A percentile compares a stretch with the other conserved stretches of the same genome.
These are phyloP conservation scores for Cadophora sp. DNA, from an alignment of 2,329 filamentous ascomycete species.

Conservation along the genomic window DNA sequence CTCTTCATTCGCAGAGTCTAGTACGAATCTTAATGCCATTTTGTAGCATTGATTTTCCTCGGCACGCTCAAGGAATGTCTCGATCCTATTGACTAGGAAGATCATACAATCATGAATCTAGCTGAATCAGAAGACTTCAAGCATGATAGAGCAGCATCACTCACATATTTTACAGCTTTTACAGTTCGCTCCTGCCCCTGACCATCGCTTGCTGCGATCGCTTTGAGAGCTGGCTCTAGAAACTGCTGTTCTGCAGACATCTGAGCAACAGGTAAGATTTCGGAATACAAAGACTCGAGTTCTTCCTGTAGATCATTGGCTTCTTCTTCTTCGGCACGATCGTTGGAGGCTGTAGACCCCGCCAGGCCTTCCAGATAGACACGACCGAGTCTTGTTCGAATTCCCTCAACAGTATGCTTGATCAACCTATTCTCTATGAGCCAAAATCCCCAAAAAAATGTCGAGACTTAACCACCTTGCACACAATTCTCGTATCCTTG, in stretches of 20 bases:
- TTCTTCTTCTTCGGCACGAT: constrained; percentile 44
- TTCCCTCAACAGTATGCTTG: constrained; percentile 61
- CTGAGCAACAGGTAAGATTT: constrained; percentile 72
- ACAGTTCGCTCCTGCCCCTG: constrained; percentile 53
- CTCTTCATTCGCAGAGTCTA: constrained; percentile 53
- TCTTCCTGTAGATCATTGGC: constrained; percentile 64
- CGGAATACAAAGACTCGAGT: constrained; percentile 71
- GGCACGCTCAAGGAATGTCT: constrained; percentile 50
- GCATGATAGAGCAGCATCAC: constrained; percentile 32
- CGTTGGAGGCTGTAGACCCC: constrained; percentile 25
- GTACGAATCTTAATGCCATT: constrained; percentile 47
- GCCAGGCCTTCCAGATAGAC: constrained; percentile 58
- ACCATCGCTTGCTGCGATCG: constrained; percentile 52
- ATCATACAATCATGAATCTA: constrained; percentile 60
- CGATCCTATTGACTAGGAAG: constrained; percentile 56
- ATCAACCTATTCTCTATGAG: constrained; percentile 52
- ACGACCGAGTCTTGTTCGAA: constrained; percentile 61
- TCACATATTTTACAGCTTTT: constrained; percentile 58
- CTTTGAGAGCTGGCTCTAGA: constrained; percentile 63
- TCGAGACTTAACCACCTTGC: constrained; percentile 50
- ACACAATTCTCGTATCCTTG: constrained; percentile 64
- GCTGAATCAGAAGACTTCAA: constrained; percentile 1
- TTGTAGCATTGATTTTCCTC: constrained; percentile 56
- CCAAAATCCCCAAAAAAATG: not conserved
- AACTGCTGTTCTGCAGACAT: constrained; percentile 75